Evolutionary conservation across 345 rosid species (phyloP), one percentile per base, ranked within the genome.

Genomic region (Gossypium turneri): DNA sequence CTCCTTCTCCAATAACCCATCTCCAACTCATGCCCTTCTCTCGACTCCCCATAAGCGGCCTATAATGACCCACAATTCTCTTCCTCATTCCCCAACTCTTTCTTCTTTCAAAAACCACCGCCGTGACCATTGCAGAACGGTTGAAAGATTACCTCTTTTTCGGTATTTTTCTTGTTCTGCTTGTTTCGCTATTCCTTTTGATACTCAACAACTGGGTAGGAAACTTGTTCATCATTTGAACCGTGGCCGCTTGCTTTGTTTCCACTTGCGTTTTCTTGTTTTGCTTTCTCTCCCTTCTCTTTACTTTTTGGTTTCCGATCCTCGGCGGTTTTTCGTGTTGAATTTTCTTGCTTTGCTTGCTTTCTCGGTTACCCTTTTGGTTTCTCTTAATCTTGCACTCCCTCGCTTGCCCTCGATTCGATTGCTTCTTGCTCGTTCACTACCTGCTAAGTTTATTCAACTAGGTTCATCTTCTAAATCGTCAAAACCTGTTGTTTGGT

Each of bases 401-500:
- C 93, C 93, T 76, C 85, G 86, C 56, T 75, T 92, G 11, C 91
- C 89, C 12, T 85, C 87, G 0, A 79, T 91, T 58, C 85, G 90
- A n/a, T 81, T 84, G 52, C 73, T 87, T 63, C 85, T 90, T 51
- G 80, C 92, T 77, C 91, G 91, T 3, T 87, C 90, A 29, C 73
- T 89, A 3, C 86, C 91, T 6, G 74, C 80, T 50, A 89, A 85
- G 79, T 73, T 87, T 53, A 71, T 76, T 44, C 74, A 84, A 53
- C 61, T 81, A 7, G 34, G 85, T 45, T 52, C 81, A 67, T 59
- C 88, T 2, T 75, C 84, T 45, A 80, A 83, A 48, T 73, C 83
- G 56, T 44, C 83, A 47, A 82, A 80, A 20, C 88, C 90, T 7
- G 95, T 92, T 48, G 84, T 90, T 44, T 92, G 97, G 95, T 92